Base-by-base conservation (phyloP, 2,329 filamentous ascomycete genomes). In the Chrysoporthe cubensis region DNA sequence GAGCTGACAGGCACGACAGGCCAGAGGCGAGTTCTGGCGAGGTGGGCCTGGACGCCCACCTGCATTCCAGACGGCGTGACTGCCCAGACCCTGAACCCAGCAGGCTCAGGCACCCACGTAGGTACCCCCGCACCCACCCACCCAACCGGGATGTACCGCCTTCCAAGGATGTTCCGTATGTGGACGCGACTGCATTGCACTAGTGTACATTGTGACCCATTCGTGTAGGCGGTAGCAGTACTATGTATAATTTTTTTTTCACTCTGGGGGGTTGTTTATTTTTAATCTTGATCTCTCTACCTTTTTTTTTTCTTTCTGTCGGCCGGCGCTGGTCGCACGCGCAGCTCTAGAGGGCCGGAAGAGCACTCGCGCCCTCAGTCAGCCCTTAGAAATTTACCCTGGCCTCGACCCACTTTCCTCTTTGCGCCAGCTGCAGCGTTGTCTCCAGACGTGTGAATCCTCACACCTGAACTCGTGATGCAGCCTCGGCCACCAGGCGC, bases 391-490 rank as follows among this genome's bases (percentile, higher is more conserved):
- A 50, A 9, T 50, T 6, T 21, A 16, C 26, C 21, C 50, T 4
- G 37, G 18, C 56, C 37, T 58, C 14, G 37, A 42, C 56, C 56
- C 56, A 42, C 56, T 18, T 58, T 58, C 56, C 56, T 58, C n/a
- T 40, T 58, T 42, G 34, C n/a, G 8, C 34, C 56, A 4, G 14
- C 56, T 58, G 56, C 56, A 58, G 32, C 56, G 9, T 37, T 18
- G 54, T 57, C 54, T 57, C 54, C 54, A 57, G 54, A 7, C 4
- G 18, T 34, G 16, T 57, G 32, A 18, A 18, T 57, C 18, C 32
- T 52, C n/a, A 26, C 46, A 52, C 48, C n/a, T 32, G 48, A 21
- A 1, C 26, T 11, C 26, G 21, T 26, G 50, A 54, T 54, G 16
- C 50, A 54, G 13, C 14, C 6, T 3, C 26, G 32, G 9, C 26